Evolutionary conservation across 2,329 filamentous ascomycete genomes (phyloP).

Genomic region (Sporothrix protearum): DNA sequence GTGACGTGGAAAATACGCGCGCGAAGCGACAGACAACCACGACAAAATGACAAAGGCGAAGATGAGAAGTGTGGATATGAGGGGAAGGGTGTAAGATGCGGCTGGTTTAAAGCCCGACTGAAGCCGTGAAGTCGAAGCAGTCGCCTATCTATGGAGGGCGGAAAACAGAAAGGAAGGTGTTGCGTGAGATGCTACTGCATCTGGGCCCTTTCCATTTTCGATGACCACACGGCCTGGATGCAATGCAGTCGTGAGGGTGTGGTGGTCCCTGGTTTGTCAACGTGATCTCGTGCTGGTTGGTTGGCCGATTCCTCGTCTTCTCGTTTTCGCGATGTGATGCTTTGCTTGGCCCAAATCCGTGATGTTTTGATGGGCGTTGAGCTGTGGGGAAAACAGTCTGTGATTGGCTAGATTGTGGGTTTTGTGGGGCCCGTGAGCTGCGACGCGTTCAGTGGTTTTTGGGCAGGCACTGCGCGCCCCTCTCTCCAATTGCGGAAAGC

Average conservation of each 20-base stretch:
- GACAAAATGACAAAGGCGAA: not conserved
- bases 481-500: not conserved
- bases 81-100: not conserved
- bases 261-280: not conserved
- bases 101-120: not conserved
- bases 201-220: not conserved
- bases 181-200: slow-evolving; percentile 7
- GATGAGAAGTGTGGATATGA: not conserved
- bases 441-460: slow-evolving; percentile 28
- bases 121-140: not conserved
- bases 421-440: not conserved
- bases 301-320: not conserved
- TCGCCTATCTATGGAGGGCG: not conserved
- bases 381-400: not conserved
- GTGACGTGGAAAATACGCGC: not conserved
- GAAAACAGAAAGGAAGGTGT: not conserved
- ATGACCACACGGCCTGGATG: not conserved
- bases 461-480: not conserved
- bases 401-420: slow-evolving; percentile 11
- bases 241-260: not conserved
- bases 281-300: not conserved
- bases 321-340: not conserved
- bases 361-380: slow-evolving; percentile 14
- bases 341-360: not conserved
- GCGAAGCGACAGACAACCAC: not conserved